Conservation (phyloP, 441 rosid species). For the Macaranga tanarius region DNA sequence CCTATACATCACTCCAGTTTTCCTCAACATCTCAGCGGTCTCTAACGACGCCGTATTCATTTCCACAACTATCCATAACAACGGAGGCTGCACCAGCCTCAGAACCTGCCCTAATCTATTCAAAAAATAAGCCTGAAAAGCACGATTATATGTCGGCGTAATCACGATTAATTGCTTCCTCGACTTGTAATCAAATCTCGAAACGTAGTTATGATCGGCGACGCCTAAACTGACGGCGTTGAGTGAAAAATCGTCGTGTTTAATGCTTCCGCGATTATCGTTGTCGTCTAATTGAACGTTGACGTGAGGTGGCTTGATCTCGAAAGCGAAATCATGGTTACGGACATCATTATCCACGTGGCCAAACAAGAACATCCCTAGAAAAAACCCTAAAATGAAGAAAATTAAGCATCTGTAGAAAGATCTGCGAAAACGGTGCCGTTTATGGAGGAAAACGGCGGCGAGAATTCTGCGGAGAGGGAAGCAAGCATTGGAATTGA, state of each 20-base stretch:
- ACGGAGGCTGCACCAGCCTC: constrained; percentile 79
- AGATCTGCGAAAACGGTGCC: constrained; percentile 60
- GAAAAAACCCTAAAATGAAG: constrained; percentile 59
- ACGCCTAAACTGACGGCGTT: constrained; percentile 40
- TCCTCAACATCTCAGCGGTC: constrained; percentile 84
- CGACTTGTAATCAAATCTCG: constrained; percentile 38
- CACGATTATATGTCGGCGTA: constrained; percentile 89
- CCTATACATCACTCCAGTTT: constrained; percentile 84
- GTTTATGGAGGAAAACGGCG: constrained; percentile 28
- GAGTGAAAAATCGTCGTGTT: neutral
- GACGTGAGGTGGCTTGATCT: constrained; percentile 56
- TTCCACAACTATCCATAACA: constrained; percentile 95
- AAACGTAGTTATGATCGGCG: constrained; percentile 24
- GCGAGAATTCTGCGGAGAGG: constrained; percentile 27
- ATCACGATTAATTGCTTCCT: constrained; percentile 76
- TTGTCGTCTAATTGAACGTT: constrained; percentile 41
- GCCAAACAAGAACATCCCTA: constrained; percentile 66
- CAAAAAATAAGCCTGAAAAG: constrained; percentile 71
- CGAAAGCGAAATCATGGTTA: constrained; percentile 50
- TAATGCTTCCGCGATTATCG: constrained; percentile 19
- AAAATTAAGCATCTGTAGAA: constrained; percentile 54
- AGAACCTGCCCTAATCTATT: constrained; percentile 73
- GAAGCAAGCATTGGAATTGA: constrained; percentile 7
- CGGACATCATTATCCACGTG: constrained; percentile 44
- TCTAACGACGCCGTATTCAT: constrained; percentile 61